Conservation (phyloP, 139 green algal species). For the Penium margaritaceum region DNA sequence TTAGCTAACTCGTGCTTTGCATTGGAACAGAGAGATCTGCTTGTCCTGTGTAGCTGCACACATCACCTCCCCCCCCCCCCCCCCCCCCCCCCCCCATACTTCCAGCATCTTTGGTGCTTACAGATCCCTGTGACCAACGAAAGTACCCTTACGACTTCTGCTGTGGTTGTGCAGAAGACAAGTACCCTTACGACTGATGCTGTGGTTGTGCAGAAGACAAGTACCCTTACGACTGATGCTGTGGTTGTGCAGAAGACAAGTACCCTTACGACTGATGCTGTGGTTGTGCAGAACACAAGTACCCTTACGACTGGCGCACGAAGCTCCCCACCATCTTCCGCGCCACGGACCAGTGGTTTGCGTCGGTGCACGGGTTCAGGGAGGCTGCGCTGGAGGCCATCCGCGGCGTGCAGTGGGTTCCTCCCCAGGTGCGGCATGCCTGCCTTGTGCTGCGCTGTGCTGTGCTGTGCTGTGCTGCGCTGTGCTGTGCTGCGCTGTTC, state of each 20-base stretch:
- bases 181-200: too few species aligned
- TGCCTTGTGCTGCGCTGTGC: neutral
- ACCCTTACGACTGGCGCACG: constrained; percentile 98
- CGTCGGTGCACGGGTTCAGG: constrained; percentile 78
- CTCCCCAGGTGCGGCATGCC: constrained; percentile 41
- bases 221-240: neutral
- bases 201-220: too few species aligned
- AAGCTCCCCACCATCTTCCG: constrained; percentile 99
- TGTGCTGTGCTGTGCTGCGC: neutral
- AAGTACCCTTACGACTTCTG: too few species aligned
- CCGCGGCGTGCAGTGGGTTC: constrained; percentile 73
- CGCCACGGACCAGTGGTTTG: constrained; percentile 89
- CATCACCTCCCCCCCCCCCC: too few species aligned
- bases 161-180: too few species aligned
- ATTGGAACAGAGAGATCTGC: too few species aligned
- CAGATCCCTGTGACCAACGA: too few species aligned
- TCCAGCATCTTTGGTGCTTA: too few species aligned
- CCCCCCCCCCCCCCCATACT: too few species aligned
- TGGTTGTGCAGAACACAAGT: constrained; percentile 77
- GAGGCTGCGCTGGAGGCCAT: constrained; percentile 66
- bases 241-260: neutral
- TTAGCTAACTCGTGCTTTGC: too few species aligned
- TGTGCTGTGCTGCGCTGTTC: neutral
- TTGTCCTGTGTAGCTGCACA: too few species aligned
- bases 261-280: neutral